Conservation (phyloP, 176 grass and related monocot species). For the Puccinellia tenuiflora region DNA sequence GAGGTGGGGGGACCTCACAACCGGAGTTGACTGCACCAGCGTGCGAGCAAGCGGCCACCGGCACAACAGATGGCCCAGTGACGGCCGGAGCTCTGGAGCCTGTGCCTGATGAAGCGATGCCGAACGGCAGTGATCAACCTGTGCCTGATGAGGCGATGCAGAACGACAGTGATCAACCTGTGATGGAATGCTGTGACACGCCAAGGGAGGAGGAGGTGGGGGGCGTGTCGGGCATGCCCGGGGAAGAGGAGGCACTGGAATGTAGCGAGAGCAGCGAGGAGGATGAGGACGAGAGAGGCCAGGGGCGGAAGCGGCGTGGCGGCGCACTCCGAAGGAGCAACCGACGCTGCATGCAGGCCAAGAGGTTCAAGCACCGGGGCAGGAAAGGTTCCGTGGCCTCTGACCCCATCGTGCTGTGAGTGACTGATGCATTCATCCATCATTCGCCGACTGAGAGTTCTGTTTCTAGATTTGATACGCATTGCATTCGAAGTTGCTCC, state of each 20-base stretch:
- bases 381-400: background rate
- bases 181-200: background rate
- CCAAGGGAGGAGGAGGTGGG: background rate
- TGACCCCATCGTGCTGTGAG: slow-evolving; percentile 3
- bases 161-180: too few species aligned
- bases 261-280: background rate
- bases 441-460: background rate
- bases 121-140: background rate
- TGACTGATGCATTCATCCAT: background rate
- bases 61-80: background rate
- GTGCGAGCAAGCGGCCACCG: background rate
- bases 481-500: background rate
- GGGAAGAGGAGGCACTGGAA: background rate
- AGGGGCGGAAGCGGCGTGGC: background rate
- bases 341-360: slow-evolving; percentile 14
- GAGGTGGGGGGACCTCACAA: background rate
- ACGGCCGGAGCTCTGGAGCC: background rate
- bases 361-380: slow-evolving; percentile 15
- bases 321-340: background rate
- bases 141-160: too few species aligned
- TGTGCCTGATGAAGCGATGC: background rate
- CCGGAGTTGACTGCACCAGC: background rate
- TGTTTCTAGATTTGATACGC: background rate
- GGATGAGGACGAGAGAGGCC: background rate
- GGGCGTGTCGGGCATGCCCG: background rate